Base-by-base conservation (phyloP, 2,329 filamentous ascomycete genomes). In the Emydomyces testavorans region DNA sequence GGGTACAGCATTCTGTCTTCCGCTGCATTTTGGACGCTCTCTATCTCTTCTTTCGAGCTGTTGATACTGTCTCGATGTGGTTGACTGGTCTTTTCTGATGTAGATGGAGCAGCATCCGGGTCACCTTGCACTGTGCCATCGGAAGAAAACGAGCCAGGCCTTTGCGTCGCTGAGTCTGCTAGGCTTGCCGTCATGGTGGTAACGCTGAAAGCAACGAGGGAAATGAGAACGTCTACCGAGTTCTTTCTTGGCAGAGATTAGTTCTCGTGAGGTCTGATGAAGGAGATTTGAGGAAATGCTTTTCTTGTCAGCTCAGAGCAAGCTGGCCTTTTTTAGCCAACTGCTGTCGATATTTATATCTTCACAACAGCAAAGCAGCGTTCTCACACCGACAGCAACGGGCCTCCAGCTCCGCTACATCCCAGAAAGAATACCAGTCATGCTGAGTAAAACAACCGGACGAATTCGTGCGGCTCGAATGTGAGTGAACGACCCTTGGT, bases 1-100 rank as follows among this genome's bases (percentile, higher is more conserved):
- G 50, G 50, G 29, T 52, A 52, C 28, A 46, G 46, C 26, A 23
- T 37, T 36, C 18, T 37, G 35, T 49, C 46, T 10, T 34, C 39
- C 13, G n/a, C 40, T 24, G 28, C 10, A 31, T 44, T 18, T 8
- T 36, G 32, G 21, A 1, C 34, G 24, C 20, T 34, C 18, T 4
- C 7, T 20, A 13, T 16, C 13, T 34, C 38, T 20, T 18, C 37
- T 36, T 41, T 13, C 10, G 15, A 15, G 11, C 8, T 18, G 23
- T 23, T 23, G 31, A 3, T 16, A 7, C 5, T 15, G 4, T 41
- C 28, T 2, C 6, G 16, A 23, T 20, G 5, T 21, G 24, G 35
- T 11, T 48, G 29, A n/a, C 20, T 18, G 3, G 40, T 8, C 29
- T 49, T 45, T 45, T 45, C 47, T 7, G 20, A 32, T 24, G 26